These are phyloP conservation scores for Bodo saltans DNA, from an alignment of 78 protist species.

Conservation along the genomic window DNA sequence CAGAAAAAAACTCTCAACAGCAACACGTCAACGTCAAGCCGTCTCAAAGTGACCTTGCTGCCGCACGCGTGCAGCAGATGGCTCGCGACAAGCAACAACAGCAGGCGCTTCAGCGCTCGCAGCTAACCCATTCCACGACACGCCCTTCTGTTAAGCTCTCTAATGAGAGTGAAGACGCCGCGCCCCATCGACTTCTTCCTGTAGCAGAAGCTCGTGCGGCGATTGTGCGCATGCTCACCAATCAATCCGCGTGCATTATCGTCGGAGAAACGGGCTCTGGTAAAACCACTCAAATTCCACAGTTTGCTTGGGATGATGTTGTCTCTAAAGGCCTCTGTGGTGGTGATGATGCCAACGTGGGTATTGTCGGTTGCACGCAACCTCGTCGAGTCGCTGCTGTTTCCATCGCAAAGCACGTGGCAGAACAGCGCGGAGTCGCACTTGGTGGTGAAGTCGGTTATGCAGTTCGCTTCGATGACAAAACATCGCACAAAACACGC, in stretches of 20 bases:
- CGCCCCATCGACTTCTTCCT: too few relatives aligned
- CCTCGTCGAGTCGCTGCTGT: slow-evolving; percentile 89
- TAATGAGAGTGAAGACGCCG: too few relatives aligned
- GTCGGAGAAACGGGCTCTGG: slow-evolving; percentile 78
- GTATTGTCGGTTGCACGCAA: slow-evolving; percentile 58
- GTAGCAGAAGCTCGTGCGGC: neutral
- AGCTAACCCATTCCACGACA: too few relatives aligned
- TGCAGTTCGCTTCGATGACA: slow-evolving; percentile 80
- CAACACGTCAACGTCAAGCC: too few relatives aligned
- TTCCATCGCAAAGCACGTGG: slow-evolving; percentile 70
- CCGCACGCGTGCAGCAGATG: too few relatives aligned
- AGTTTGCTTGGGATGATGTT: slow-evolving; percentile 48
- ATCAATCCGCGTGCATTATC: slow-evolving; percentile 23
- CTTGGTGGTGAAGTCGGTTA: slow-evolving; percentile 82
- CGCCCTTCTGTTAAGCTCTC: too few relatives aligned
- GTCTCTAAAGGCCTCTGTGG: neutral
- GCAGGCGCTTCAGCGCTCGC: too few relatives aligned
- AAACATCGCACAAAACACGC: slow-evolving; percentile 45
- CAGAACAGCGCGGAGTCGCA: slow-evolving; percentile 55
- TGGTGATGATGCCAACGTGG: too few relatives aligned
- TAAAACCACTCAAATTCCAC: slow-evolving; percentile 77
- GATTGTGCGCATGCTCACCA: neutral
- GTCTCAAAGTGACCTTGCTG: too few relatives aligned
- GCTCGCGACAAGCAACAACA: too few relatives aligned
- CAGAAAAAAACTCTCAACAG: too few relatives aligned